A percentile compares a stretch with the other conserved stretches of the same genome.
Evolutionary conservation across 768 basidiomycete genomes (phyloP).

Genomic region (Naganishia randhawae): DNA sequence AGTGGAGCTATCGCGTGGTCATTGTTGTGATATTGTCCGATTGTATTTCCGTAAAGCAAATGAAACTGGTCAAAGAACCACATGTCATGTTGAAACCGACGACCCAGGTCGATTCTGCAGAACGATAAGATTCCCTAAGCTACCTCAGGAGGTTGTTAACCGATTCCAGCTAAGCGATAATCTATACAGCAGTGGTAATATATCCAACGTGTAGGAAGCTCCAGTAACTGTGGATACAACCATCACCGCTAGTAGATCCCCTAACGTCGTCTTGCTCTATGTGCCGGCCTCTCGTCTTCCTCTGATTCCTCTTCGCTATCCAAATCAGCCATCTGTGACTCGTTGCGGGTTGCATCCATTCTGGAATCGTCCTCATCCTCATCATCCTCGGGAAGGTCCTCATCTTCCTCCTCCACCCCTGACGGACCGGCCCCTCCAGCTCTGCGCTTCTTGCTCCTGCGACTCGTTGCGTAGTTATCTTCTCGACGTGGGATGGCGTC

Average conservation of each 20-base stretch:
- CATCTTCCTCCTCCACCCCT: conserved; percentile 32
- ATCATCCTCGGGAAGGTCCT: conserved; percentile 16
- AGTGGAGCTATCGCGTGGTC: too few relatives aligned
- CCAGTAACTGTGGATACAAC: too few relatives aligned
- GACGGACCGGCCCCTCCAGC: conserved; percentile 7
- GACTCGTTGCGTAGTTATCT: conserved; percentile 31
- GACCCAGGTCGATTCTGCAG: neutral
- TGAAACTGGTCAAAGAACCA: neutral
- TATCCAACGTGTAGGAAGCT: too few relatives aligned
- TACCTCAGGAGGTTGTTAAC: neutral
- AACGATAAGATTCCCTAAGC: too few relatives aligned
- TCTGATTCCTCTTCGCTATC: conserved; percentile 12
- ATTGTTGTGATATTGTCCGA: neutral
- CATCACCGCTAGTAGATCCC: too few relatives aligned
- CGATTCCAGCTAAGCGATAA: too few relatives aligned
- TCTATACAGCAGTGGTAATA: too few relatives aligned
- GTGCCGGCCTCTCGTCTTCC: conserved; percentile 4
- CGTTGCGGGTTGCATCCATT: neutral
- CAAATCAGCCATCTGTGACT: conserved; percentile 11
- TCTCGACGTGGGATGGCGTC: conserved; percentile 34
- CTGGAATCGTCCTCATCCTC: conserved; percentile 9
- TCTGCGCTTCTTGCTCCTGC: conserved; percentile 28
- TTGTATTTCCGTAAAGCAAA: conserved; percentile 24
- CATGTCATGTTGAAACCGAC: neutral
- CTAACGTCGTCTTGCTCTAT: conserved; percentile 7